Evolutionary conservation across 805 yeast species (phyloP).

Genomic region (Crinitomyces ghanaensis): DNA sequence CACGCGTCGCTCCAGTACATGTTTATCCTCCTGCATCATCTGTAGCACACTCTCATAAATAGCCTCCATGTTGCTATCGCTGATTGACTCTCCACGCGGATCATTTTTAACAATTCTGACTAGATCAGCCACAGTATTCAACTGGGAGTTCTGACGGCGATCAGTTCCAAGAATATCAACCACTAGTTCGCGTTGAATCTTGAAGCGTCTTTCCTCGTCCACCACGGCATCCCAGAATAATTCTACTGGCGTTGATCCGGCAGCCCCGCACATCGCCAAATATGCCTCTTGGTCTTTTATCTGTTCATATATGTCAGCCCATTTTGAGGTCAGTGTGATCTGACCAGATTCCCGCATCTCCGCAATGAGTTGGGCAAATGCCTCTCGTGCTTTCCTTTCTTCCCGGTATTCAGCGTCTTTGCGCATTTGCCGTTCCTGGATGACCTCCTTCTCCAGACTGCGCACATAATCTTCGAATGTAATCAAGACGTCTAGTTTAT

Average conservation of each 20-base stretch:
- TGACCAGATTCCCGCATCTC: slow-evolving; percentile 25
- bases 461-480: slow-evolving; percentile 34
- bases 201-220: slow-evolving; percentile 43
- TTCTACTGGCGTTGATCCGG: slow-evolving; percentile 70
- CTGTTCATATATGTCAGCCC: slow-evolving; percentile 43
- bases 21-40: slow-evolving; percentile 19
- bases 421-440: slow-evolving; percentile 17
- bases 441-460: slow-evolving; percentile 22
- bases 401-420: slow-evolving; percentile 35
- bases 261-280: slow-evolving; percentile 52
- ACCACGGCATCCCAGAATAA: slow-evolving; percentile 65
- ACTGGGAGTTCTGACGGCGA: slow-evolving; percentile 18
- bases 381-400: slow-evolving; percentile 59
- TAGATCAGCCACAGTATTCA: slow-evolving; percentile 15
- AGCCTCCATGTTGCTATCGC: slow-evolving; percentile 3
- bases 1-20: slow-evolving; percentile 19
- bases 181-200: slow-evolving; percentile 49
- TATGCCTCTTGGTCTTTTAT: slow-evolving; percentile 49
- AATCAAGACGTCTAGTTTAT: slow-evolving; percentile 47
- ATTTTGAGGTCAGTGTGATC: slow-evolving; percentile 42
- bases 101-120: slow-evolving; percentile 15
- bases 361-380: slow-evolving; percentile 38
- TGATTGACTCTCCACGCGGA: slow-evolving; percentile 2
- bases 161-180: slow-evolving; percentile 37
- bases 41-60: slow-evolving; percentile 7